These are phyloP conservation scores for Singerocomus rubriflavus DNA, from an alignment of 1,284 basidiomycete genomes.

Conservation along the genomic window DNA sequence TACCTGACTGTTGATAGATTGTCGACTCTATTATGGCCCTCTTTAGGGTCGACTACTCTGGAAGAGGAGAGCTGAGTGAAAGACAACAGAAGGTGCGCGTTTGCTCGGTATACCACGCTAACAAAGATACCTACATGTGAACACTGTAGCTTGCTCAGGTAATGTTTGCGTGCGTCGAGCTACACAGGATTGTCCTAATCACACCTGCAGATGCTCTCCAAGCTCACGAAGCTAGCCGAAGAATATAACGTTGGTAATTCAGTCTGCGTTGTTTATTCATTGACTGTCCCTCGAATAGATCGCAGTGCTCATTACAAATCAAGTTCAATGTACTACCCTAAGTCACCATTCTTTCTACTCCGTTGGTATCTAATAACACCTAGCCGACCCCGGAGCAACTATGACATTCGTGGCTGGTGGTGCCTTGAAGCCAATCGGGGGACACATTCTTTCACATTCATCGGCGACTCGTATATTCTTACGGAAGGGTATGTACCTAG, in stretches of 20 bases:
- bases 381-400: slow-evolving; percentile 89
- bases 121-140: slow-evolving; percentile 1
- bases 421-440: slow-evolving; percentile 83
- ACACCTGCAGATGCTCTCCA: slow-evolving; percentile 73
- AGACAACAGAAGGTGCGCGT: slow-evolving; percentile 78
- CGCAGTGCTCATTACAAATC: slow-evolving; percentile 85
- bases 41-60: slow-evolving; percentile 90
- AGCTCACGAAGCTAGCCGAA: slow-evolving; percentile 87
- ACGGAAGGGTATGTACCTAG: slow-evolving; percentile 67
- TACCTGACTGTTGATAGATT: slow-evolving; percentile 50
- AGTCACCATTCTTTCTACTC: neutral
- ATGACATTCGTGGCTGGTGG: slow-evolving; percentile 93
- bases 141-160: slow-evolving; percentile 61
- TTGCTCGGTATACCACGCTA: neutral
- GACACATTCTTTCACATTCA: slow-evolving; percentile 84
- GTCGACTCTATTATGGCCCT: slow-evolving; percentile 95
- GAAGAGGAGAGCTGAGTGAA: slow-evolving; percentile 89
- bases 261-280: slow-evolving; percentile 6
- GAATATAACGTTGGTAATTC: slow-evolving; percentile 67
- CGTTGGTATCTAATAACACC: slow-evolving; percentile 12
- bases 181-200: slow-evolving; percentile 2
- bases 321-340: slow-evolving; percentile 70
- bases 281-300: slow-evolving; percentile 50
- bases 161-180: slow-evolving; percentile 1
- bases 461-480: slow-evolving; percentile 82